A percentile compares a stretch with the other conserved stretches of the same genome.
Evolutionary conservation across 495 filamentous ascomycete species (phyloP).

Genomic region (Podospora australis): DNA sequence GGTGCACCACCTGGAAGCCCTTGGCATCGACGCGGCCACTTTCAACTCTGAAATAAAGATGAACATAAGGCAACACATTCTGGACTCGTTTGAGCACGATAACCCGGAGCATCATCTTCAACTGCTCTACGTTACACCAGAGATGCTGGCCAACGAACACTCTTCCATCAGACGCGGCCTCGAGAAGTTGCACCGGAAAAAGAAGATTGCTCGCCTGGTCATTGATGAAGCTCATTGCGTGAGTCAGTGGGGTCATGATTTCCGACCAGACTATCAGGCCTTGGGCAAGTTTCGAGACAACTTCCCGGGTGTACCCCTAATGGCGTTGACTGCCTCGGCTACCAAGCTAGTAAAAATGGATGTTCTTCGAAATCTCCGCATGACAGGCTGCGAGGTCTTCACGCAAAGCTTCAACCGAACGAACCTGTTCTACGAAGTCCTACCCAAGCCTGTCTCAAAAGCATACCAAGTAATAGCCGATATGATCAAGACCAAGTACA

Average conservation of each 20-base stretch:
- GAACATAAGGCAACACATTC: conserved; percentile 52
- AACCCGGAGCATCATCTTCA: conserved; percentile 66
- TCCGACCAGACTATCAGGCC: conserved; percentile 90
- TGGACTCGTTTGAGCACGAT: conserved; percentile 49
- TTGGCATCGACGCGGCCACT: conserved; percentile 69
- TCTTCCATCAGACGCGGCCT: conserved; percentile 54
- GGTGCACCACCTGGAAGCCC: conserved; percentile 66
- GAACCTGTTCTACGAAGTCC: conserved; percentile 83
- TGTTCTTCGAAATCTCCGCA: conserved; percentile 79
- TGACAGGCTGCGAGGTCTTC: conserved; percentile 68
- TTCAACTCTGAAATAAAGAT: conserved; percentile 66
- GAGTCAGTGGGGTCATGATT: conserved; percentile 98
- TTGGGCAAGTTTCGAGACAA: conserved; percentile 63
- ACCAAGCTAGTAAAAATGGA: conserved; percentile 88
- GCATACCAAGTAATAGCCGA: conserved; percentile 62
- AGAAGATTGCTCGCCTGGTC: conserved; percentile 79
- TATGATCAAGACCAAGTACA: conserved; percentile 61
- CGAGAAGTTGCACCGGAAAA: conserved; percentile 52
- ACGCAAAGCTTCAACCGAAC: conserved; percentile 90
- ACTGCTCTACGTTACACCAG: conserved; percentile 89
- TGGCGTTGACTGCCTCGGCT: conserved; percentile 92
- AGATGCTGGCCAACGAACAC: conserved; percentile 81
- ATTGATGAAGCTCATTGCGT: conserved; percentile 99
- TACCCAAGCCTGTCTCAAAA: conserved; percentile 45
- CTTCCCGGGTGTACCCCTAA: conserved; percentile 74